Evolutionary conservation across 2,329 filamentous ascomycete genomes (phyloP), one percentile per base, ranked within the genome.

Genomic region (Neonectria hederae): DNA sequence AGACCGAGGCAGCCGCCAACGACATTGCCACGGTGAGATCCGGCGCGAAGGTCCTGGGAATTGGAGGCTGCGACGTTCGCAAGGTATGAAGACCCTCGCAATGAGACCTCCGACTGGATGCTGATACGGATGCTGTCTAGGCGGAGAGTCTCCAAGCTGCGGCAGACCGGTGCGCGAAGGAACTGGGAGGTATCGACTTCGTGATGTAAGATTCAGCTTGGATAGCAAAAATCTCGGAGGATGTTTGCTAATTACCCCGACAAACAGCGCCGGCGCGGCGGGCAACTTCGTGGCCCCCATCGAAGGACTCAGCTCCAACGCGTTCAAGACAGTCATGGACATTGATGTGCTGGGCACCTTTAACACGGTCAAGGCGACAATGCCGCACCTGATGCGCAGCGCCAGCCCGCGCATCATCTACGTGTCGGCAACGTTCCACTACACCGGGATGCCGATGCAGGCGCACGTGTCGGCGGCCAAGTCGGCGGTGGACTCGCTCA

Each of bases 281-380:
- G 96, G 96, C 63, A 99, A 99, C 80, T 99, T 98, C 79, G 85
- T 99, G 22, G 91, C 93, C 0, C 92, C 95, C 5, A 90, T 98
- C 65, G 87, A 90, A 43, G 90, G 90, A 66, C 87, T 98, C 54
- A 93, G 89, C 43, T 81, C 92, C 63, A 98, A 98, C 76, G 96
- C 93, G 4, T 97, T 99, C 88, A 97, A 94, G 79, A 86, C 92
- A 0, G 96, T 99, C 69, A 95, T 98, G 74, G 96, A 98, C 66
- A 99, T 99, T 75, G 96, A 98, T 77, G 91, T 97, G 3, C 80
- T 98, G 38, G 96, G 96, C 32, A 97, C 92, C 17, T 99, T 92
- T 82, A 97, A 98, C 82, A 97, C 94, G 3, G 85, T 97, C 75
- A 98, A 98, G 81, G 94, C 95, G 4, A 96, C 93, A 1, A 82